Conservation (phyloP, 108 stramenopile species). For the Fistulifera solaris region DNA sequence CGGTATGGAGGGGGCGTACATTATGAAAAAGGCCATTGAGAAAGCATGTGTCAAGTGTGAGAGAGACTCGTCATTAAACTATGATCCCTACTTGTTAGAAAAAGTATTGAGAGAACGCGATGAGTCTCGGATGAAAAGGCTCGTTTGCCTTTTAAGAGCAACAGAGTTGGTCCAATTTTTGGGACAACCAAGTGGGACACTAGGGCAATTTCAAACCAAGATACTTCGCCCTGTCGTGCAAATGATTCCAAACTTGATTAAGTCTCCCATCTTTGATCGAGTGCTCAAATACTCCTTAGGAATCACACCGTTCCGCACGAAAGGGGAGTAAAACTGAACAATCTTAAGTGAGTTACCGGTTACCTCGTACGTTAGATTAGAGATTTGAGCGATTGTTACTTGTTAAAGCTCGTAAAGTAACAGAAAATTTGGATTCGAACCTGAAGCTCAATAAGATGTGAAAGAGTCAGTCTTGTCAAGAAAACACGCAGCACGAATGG, state of each 20-base stretch:
- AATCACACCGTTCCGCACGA: conserved; percentile 1
- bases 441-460: no score
- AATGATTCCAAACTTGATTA: conserved; percentile 48
- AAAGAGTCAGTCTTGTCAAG: no score
- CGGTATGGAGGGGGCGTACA: conserved; percentile 76
- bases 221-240: conserved; percentile 63
- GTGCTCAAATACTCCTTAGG: conserved; percentile 73
- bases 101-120: conserved; percentile 25
- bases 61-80: conserved; percentile 19
- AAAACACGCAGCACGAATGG: no score
- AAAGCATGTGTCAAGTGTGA: conserved; percentile 3
- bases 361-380: no score
- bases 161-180: conserved; percentile 75
- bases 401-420: no score
- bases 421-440: no score
- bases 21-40: conserved; percentile 27
- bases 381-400: no score
- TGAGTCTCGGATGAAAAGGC: conserved; percentile 32
- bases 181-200: conserved; percentile 54
- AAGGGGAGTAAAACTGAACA: background rate
- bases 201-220: conserved; percentile 38
- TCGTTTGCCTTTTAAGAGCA: conserved; percentile 62
- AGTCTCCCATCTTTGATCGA: conserved; percentile 61
- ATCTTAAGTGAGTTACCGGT: no score
- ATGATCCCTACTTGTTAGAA: conserved; percentile 29